Conservation (phyloP, 208 protist genomes). For the Lotmaria passim region DNA sequence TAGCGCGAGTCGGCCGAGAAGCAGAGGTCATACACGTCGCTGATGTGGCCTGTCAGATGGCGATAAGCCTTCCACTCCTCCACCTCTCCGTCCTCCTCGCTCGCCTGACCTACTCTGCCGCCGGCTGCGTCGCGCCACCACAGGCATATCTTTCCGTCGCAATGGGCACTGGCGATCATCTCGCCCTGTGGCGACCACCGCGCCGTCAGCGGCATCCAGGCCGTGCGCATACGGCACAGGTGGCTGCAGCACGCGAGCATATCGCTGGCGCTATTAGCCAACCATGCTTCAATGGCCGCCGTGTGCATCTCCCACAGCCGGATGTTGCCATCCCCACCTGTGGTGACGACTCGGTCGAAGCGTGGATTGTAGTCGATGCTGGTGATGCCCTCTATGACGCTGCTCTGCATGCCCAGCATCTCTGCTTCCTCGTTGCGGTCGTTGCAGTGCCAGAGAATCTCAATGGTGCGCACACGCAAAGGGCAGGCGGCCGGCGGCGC, state of each 20-base stretch:
- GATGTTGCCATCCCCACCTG: slow-evolving; percentile 80
- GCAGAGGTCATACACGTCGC: slow-evolving; percentile 86
- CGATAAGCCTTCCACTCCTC: slow-evolving; percentile 90
- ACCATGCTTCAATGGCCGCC: slow-evolving; percentile 57
- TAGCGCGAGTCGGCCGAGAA: slow-evolving; percentile 88
- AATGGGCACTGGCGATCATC: slow-evolving; percentile 84
- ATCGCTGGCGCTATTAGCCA: slow-evolving; percentile 52
- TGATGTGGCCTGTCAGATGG: slow-evolving; percentile 83
- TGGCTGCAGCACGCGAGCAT: slow-evolving; percentile 78
- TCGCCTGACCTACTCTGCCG: slow-evolving; percentile 4
- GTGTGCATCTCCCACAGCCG: slow-evolving; percentile 68
- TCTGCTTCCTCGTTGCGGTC: slow-evolving; percentile 82
- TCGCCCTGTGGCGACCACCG: slow-evolving; percentile 84
- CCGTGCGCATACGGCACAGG: slow-evolving; percentile 58
- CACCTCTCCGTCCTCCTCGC: slow-evolving; percentile 21
- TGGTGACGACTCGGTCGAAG: slow-evolving; percentile 73
- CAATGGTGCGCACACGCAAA: slow-evolving; percentile 80
- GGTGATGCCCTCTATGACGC: slow-evolving; percentile 77
- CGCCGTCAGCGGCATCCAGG: slow-evolving; percentile 84
- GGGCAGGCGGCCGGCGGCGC: slow-evolving; percentile 7
- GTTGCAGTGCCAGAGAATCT: slow-evolving; percentile 86
- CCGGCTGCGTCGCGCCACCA: slow-evolving; percentile 72
- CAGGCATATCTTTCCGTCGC: slow-evolving; percentile 83
- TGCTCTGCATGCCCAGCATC: slow-evolving; percentile 70
- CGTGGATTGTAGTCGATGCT: slow-evolving; percentile 72